Base-by-base conservation (phyloP, 805 yeast genomes). In the Ogataea salicorniae region DNA sequence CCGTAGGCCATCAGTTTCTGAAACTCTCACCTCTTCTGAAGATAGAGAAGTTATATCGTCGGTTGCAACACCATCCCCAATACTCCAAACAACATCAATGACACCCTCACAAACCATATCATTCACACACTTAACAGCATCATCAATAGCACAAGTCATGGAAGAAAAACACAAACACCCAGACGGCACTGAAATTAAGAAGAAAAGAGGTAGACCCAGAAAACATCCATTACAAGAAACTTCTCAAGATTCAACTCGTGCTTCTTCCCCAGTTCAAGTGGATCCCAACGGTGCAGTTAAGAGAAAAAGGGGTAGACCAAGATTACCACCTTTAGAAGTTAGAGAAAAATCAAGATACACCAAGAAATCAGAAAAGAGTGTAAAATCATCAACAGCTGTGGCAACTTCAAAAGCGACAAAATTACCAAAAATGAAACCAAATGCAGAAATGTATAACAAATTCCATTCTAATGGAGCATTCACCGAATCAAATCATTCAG, bases 301-400 rank as follows among this genome's bases (percentile, higher is more conserved):
- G 45, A 50, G 60, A 39, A 59, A 56, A 33, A 51, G 66, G 40
- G 66, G 66, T 33, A 53, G 66, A 49, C 67, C 66, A 13, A 55
- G 54, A 46, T 43, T 62, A 16, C 63, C 66, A 9, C 64, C 66
- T 11, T 52, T 59, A 16, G 59, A 54, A 34, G 54, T 47, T 17
- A 51, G 64, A 41, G 54, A 53, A 45, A 59, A 60, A 43, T 58
- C 61, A 7, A 55, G 56, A 41, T 59, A 59, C 36, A 52, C 48
- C 29, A 58, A 50, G 45, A 58, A 56, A 45, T 51, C 45, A 15
- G 46, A 41, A 46, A 52, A 48, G 40, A 49, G 40, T 46, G 48
- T 53, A 46, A 31, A 41, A 15, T 16, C 45, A 34, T 37, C 34
- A 26, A 22, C n/a, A 26, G 16, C 16, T n/a, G 38, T 11, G 18